These are phyloP conservation scores for Globisporangium paroecandrum DNA, from an alignment of 352 stramenopile genomes.

Conservation along the genomic window DNA sequence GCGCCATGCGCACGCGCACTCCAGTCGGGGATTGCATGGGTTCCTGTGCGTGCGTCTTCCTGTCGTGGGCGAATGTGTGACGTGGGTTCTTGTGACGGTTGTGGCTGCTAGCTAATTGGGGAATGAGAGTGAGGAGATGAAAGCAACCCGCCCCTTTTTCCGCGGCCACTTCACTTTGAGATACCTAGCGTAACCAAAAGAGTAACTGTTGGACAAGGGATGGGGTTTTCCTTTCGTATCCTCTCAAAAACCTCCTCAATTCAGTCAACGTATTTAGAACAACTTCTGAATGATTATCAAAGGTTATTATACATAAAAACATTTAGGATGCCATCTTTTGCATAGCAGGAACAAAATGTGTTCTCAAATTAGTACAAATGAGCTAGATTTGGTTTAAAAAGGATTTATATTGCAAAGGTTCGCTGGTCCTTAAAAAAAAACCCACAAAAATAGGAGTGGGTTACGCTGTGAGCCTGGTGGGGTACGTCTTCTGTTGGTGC, in stretches of 20 bases:
- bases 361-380: neutral
- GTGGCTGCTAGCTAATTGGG: slow-evolving; percentile 6
- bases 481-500: neutral
- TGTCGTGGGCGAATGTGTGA: neutral
- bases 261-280: neutral
- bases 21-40: slow-evolving; percentile 56
- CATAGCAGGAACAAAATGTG: neutral
- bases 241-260: neutral
- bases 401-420: neutral
- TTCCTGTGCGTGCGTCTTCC: neutral
- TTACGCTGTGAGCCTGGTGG: neutral
- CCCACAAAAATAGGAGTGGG: neutral
- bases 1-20: slow-evolving; percentile 65
- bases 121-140: slow-evolving; percentile 4
- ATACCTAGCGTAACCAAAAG: neutral
- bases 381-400: neutral
- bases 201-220: neutral
- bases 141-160: neutral
- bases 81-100: too few species aligned
- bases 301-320: neutral
- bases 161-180: slow-evolving; percentile 1
- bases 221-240: slow-evolving; percentile 4
- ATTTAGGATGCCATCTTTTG: neutral
- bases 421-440: neutral
- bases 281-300: neutral